phyloP scores from a whole-genome alignment of 257 asterid species.

The Osmanthus fragrans region DNA sequence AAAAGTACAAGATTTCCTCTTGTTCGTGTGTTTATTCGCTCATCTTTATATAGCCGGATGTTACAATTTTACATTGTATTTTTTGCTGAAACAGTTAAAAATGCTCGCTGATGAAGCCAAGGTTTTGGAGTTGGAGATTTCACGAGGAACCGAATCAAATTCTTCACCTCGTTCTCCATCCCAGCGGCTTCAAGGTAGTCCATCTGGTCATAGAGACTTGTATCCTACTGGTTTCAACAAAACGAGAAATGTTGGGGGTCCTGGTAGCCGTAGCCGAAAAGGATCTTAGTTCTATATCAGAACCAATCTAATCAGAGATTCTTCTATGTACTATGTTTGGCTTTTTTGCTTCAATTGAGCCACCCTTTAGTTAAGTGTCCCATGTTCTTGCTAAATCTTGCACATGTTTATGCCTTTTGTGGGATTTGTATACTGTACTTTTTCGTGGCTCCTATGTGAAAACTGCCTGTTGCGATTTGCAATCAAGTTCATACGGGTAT shows the following conservation, averaged over 20 bases:
- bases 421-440: slow-evolving; percentile 21
- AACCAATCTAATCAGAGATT: slow-evolving; percentile 9
- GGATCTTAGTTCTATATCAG: slow-evolving; percentile 29
- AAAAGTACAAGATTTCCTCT: not conserved
- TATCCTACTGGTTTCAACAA: slow-evolving; percentile 45
- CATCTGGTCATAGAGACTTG: slow-evolving; percentile 61
- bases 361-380: slow-evolving; percentile 20
- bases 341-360: slow-evolving; percentile 14
- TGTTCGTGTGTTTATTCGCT: not conserved
- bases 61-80: not conserved
- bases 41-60: not conserved
- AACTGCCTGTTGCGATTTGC: slow-evolving; percentile 9
- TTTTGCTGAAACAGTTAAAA: slow-evolving; percentile 56
- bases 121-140: slow-evolving; percentile 52
- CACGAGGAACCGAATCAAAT: slow-evolving; percentile 44
- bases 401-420: slow-evolving; percentile 17
- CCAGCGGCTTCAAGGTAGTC: slow-evolving; percentile 46
- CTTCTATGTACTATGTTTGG: not conserved
- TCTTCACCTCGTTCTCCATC: slow-evolving; percentile 67
- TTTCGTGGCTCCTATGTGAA: not conserved
- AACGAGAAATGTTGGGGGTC: slow-evolving; percentile 31
- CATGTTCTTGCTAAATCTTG: slow-evolving; percentile 20
- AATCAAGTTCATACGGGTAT: slow-evolving; percentile 3
- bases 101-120: slow-evolving; percentile 76
- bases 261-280: slow-evolving; percentile 57